phyloP scores from a whole-genome alignment of 768 basidiomycete species.

The Mycena crocata region DNA sequence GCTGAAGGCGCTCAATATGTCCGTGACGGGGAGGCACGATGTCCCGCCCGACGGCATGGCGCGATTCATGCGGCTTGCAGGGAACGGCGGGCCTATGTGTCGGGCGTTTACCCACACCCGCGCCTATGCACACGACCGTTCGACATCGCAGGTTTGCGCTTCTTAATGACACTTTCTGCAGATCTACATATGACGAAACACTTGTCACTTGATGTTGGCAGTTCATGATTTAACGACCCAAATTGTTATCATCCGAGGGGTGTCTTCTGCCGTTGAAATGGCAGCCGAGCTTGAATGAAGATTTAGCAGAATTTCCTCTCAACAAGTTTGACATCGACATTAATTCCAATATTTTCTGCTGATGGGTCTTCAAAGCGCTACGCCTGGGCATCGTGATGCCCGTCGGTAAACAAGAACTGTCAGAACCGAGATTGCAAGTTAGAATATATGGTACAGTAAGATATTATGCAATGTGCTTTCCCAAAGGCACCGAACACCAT shows the following conservation, averaged over 20 bases:
- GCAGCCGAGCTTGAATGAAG: no score
- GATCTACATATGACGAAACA: no score
- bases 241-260: no score
- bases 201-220: no score
- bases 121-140: conserved; percentile 31
- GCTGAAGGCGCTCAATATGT: conserved; percentile 27
- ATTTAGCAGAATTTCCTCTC: no score
- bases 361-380: no score
- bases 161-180: background rate
- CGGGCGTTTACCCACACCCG: conserved; percentile 26
- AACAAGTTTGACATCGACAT: no score
- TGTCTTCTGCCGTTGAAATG: no score
- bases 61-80: conserved; percentile 25
- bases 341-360: no score
- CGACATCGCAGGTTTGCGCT: conserved; percentile 4
- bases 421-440: background rate
- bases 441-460: conserved; percentile 2
- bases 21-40: conserved; percentile 20
- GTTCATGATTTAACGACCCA: no score
- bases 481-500: background rate
- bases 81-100: conserved; percentile 17
- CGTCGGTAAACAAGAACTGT: no score
- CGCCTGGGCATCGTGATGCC: no score
- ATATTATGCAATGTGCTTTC: background rate
- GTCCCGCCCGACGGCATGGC: conserved; percentile 21